phyloP scores from a whole-genome alignment of 2,329 filamentous ascomycete genomes.

The Alternaria ventricosa region DNA sequence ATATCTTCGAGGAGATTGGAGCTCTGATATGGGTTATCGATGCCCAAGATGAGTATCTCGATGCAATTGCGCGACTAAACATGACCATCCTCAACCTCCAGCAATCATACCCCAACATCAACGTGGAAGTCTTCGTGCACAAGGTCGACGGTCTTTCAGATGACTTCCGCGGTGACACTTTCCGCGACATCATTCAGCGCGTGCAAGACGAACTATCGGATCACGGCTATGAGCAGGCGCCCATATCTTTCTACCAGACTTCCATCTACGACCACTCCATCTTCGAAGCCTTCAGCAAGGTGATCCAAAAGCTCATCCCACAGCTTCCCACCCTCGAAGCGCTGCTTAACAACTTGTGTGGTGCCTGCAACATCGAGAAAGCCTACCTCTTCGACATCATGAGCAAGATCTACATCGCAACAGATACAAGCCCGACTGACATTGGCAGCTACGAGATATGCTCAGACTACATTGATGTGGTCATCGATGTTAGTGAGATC shows the following conservation, averaged over 20 bases:
- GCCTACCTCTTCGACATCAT: constrained; percentile 97
- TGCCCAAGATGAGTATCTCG: constrained; percentile 95
- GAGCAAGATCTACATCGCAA: constrained; percentile 98
- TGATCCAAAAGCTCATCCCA: constrained; percentile 96
- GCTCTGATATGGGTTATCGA: constrained; percentile 99
- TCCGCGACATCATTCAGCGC: constrained; percentile 93
- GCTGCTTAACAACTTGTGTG: constrained; percentile 90
- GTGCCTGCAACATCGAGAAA: constrained; percentile 94
- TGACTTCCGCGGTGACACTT: constrained; percentile 94
- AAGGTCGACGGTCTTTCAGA: constrained; percentile 98
- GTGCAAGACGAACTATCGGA: constrained; percentile 97
- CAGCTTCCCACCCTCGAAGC: constrained; percentile 91
- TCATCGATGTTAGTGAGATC: constrained; percentile 94
- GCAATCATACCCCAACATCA: constrained; percentile 87
- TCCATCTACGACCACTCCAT: constrained; percentile 99
- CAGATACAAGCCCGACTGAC: constrained; percentile 89
- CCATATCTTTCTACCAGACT: constrained; percentile 93
- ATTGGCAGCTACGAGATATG: constrained; percentile 98
- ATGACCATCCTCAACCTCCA: constrained; percentile 88
- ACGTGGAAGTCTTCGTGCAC: constrained; percentile 98
- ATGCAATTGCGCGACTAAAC: constrained; percentile 86
- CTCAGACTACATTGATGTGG: constrained; percentile 97
- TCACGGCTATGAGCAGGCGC: constrained; percentile 89
- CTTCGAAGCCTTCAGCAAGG: constrained; percentile 97
- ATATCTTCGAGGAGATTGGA: constrained; percentile 92